These are phyloP conservation scores for Microbotryum silenes-acaulis DNA, from an alignment of 1,284 basidiomycete species.

Conservation along the genomic window DNA sequence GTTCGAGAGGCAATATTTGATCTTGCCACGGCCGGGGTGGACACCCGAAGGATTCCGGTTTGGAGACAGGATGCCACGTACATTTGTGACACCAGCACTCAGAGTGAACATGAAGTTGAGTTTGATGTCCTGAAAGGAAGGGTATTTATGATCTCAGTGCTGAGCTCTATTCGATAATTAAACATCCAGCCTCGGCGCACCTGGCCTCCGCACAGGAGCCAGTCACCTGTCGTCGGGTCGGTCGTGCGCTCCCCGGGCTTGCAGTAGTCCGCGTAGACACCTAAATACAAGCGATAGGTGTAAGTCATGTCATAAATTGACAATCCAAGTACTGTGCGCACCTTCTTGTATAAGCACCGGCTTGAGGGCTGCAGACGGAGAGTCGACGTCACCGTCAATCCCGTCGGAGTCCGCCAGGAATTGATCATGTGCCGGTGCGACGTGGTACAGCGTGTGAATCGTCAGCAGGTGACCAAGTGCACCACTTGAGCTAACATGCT, in stretches of 20 bases:
- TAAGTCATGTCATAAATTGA: no score
- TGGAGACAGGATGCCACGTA: slow-evolving; percentile 9
- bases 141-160: neutral
- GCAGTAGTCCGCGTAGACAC: slow-evolving; percentile 26
- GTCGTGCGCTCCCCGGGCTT: slow-evolving; percentile 11
- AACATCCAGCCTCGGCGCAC: neutral
- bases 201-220: slow-evolving; percentile 5
- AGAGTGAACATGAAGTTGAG: slow-evolving; percentile 42
- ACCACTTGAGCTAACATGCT: neutral
- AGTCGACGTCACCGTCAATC: no score
- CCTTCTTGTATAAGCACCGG: slow-evolving; percentile 34
- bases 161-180: neutral
- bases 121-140: slow-evolving; percentile 14
- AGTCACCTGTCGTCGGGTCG: slow-evolving; percentile 6
- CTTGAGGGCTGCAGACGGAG: slow-evolving; percentile 26
- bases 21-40: no score
- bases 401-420: no score
- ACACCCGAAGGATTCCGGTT: no score
- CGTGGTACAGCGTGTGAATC: no score
- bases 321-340: neutral
- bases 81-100: slow-evolving; percentile 41
- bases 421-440: no score
- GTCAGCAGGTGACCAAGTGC: no score
- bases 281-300: neutral
- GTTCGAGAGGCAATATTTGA: no score